These are phyloP conservation scores for Mycena rebaudengoi DNA, from an alignment of 768 basidiomycete genomes.

Conservation along the genomic window DNA sequence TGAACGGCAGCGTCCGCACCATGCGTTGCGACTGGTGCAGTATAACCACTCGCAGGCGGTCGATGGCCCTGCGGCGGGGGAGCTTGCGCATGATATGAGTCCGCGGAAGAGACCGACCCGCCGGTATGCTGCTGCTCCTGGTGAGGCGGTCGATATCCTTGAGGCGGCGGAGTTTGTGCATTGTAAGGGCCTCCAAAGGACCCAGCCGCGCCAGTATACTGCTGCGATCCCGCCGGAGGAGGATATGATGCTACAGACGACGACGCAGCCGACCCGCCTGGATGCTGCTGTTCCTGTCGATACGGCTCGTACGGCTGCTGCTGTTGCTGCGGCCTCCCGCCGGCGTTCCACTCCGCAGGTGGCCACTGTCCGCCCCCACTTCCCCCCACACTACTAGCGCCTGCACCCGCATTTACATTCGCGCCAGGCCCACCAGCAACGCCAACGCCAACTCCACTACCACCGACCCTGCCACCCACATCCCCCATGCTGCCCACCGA, in stretches of 20 bases:
- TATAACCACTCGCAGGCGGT: too few species aligned
- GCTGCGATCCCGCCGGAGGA: too few species aligned
- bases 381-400: slow-evolving; percentile 5
- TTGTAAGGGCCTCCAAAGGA: neutral
- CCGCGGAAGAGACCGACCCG: neutral
- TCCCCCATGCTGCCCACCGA: neutral
- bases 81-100: slow-evolving; percentile 5
- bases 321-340: slow-evolving; percentile 24
- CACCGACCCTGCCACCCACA: neutral
- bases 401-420: slow-evolving; percentile 5
- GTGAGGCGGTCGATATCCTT: neutral
- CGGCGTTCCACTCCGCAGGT: neutral
- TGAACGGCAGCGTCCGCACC: too few species aligned
- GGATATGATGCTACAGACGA: neutral
- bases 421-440: neutral
- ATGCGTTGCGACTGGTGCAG: too few species aligned
- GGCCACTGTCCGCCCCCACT: neutral
- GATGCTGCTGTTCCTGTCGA: slow-evolving; percentile 8
- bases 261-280: neutral
- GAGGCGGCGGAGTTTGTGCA: slow-evolving; percentile 11
- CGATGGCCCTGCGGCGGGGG: too few species aligned
- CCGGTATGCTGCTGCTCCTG: slow-evolving; percentile 1
- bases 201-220: slow-evolving; percentile 4
- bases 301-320: neutral
- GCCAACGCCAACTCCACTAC: neutral